These are phyloP conservation scores for Gossypium arboreum DNA, from an alignment of 345 rosid genomes.

Conservation along the genomic window DNA sequence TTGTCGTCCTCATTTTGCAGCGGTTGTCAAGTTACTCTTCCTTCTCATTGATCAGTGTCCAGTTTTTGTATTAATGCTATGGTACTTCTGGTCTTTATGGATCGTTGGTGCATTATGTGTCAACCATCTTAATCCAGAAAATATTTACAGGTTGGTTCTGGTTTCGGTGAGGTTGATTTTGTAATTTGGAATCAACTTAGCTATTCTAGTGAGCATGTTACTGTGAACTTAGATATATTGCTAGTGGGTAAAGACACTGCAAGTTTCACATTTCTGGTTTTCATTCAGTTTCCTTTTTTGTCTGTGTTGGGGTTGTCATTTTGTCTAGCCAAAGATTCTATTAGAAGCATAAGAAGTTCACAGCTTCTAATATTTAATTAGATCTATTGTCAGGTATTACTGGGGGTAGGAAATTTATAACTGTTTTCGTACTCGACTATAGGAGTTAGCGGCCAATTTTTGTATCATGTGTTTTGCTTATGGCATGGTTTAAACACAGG, in stretches of 20 bases:
- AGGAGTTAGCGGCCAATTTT: slow-evolving; percentile 8
- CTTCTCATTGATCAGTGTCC: slow-evolving; percentile 52
- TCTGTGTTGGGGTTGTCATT: slow-evolving; percentile 11
- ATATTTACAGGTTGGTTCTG: slow-evolving; percentile 47
- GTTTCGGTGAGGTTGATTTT: slow-evolving; percentile 43
- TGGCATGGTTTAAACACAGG: background rate
- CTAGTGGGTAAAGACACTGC: slow-evolving; percentile 22
- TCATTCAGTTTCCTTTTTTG: slow-evolving; percentile 22
- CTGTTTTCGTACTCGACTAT: background rate
- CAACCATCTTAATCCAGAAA: slow-evolving; percentile 38
- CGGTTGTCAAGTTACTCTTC: slow-evolving; percentile 71
- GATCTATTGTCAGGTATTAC: background rate
- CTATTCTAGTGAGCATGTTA: slow-evolving; percentile 38
- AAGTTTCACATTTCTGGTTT: slow-evolving; percentile 21
- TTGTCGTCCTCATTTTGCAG: slow-evolving; percentile 91
- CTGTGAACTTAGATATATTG: slow-evolving; percentile 25
- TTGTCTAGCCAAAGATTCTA: slow-evolving; percentile 13
- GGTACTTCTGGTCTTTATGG: slow-evolving; percentile 46
- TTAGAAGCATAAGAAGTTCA: slow-evolving; percentile 16
- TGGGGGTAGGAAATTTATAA: background rate
- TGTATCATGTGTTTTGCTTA: background rate
- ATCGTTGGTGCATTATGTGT: slow-evolving; percentile 41
- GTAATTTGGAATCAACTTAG: slow-evolving; percentile 35
- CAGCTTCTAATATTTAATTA: background rate
- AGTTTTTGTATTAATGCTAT: slow-evolving; percentile 43